Base-by-base conservation (phyloP, 345 rosid species). In the Eucalyptus sideroxylon region DNA sequence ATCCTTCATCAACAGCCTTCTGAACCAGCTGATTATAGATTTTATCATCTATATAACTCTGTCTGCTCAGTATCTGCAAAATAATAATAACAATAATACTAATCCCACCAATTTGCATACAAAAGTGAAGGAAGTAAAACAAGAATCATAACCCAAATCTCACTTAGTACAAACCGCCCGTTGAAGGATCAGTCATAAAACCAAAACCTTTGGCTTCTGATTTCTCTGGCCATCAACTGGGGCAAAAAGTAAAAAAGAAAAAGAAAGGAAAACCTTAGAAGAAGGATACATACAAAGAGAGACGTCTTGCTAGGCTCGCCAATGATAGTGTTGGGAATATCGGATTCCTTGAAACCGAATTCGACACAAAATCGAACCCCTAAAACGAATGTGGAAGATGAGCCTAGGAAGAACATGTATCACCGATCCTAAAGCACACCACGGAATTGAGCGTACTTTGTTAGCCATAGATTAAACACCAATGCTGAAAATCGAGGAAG, bases 281-380 rank as follows among this genome's bases (percentile, higher is more conserved):
- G 89, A 67, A 16, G 19, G 81, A 4, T 9, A 34, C 81, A 37
- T 93, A 95, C 96, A 98, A 98, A 97, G 80, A 97, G 98, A 90
- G 93, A 95, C 16, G 67, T 95, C 91, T 94, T 92, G 83, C 91
- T 93, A 12, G 99, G 98, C 90, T 94, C 91, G 44, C 99, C 99
- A 90, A 97, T 59, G 91, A 98, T 80, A 59, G 95, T 45, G 47
- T 45, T 45, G 47, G 47, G 47, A 45, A 9, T 45, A 9, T 45
- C 47, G 11, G 47, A 45, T 45, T 9, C 11, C 47, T 4, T 44
- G 1, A 45, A 45, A 45, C 11, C 3, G 47, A 8, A 45, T 45
- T 45, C 47, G 11, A 45, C 47, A 45, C 47, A 9, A 45, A 45
- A 45, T 45, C 11, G 47, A 45, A 45, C 4, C 11, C 47, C 47